Evolutionary conservation across 2,329 filamentous ascomycete species (phyloP), one percentile per base, ranked within the genome.

Genomic region (Tothia fuscella): DNA sequence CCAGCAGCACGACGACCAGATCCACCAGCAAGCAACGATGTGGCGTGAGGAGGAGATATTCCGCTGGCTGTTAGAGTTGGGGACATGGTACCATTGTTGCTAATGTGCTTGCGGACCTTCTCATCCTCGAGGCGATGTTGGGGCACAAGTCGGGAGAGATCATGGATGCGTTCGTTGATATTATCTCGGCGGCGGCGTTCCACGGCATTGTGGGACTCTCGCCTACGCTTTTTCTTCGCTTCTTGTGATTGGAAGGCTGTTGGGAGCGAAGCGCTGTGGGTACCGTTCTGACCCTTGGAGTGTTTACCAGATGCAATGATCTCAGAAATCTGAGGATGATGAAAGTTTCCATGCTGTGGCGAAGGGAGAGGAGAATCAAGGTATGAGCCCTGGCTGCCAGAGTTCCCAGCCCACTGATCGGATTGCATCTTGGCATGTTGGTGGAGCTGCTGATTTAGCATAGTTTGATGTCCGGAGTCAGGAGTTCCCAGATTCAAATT

Each of bases 151-250:
- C 87, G 85, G 55, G 89, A 94, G 6, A 98, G 73, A 56, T 98
- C 91, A 56, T 96, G 89, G 48, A 98, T 98, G 32, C 91, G 79
- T 63, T 98, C 91, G 52, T 98, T 98, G 69, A 98, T 98, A 58
- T 96, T 96, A 65, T 96, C 91, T 47, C 91, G 78, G 47, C 91
- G 81, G 39, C 91, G 80, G 43, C 91, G 85, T 66, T 98, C 91
- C 9, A 98, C 91, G 29, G 93, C 71, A 57, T 98, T 96, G 66
- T 98, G 91, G 1, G 89, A 96, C 56, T 95, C 91, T 29, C 91
- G 76, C 46, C 91, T 78, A 46, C 88, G 76, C 59, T 89, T 85
- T 52, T 87, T 77, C 74, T 96, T 96, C 54, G 88, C 87, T 59
- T 96, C 91, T 55, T 94, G 87, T 1, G 86, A 81, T 42, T 91